These are phyloP conservation scores for Cornus florida DNA, from an alignment of 148 eudicot genomes.

Conservation along the genomic window DNA sequence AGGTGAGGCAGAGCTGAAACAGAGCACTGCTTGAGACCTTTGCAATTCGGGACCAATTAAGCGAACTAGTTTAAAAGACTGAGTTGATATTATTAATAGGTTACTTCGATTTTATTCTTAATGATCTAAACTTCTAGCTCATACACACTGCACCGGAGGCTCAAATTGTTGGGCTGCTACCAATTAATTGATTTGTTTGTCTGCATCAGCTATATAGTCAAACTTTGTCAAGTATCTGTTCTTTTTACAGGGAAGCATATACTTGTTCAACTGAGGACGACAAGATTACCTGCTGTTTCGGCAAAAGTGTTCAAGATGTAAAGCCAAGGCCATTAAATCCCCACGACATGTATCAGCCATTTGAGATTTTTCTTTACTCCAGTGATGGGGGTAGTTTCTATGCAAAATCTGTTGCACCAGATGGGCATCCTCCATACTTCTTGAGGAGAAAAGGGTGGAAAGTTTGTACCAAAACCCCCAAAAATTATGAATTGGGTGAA, in stretches of 20 bases:
- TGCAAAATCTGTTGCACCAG: constrained; percentile 54
- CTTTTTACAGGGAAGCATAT: constrained; percentile 44
- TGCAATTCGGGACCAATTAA: no score
- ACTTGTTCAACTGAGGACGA: constrained; percentile 61
- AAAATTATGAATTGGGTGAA: constrained; percentile 38
- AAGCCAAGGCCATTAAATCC: constrained; percentile 63
- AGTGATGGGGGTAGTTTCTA: constrained; percentile 11
- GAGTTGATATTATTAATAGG: no score
- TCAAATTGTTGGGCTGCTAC: no score
- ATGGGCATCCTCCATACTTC: constrained; percentile 58
- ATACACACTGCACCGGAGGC: no score
- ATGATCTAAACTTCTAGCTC: no score
- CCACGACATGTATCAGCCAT: constrained; percentile 58
- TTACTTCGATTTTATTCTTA: no score
- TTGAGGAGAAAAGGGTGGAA: constrained; percentile 49
- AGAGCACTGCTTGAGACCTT: no score
- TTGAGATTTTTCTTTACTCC: constrained; percentile 34
- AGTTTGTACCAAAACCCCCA: constrained; percentile 25
- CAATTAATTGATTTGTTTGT: no score
- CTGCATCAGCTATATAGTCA: background rate
- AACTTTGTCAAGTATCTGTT: background rate
- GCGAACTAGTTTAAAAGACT: no score
- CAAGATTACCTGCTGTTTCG: constrained; percentile 37
- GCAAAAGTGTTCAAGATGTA: constrained; percentile 32
- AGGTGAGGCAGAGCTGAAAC: no score